A percentile compares a stretch with the other conserved stretches of the same genome.
Conservation (phyloP, 176 grass and related monocot species). For the Ensete ventricosum region DNA sequence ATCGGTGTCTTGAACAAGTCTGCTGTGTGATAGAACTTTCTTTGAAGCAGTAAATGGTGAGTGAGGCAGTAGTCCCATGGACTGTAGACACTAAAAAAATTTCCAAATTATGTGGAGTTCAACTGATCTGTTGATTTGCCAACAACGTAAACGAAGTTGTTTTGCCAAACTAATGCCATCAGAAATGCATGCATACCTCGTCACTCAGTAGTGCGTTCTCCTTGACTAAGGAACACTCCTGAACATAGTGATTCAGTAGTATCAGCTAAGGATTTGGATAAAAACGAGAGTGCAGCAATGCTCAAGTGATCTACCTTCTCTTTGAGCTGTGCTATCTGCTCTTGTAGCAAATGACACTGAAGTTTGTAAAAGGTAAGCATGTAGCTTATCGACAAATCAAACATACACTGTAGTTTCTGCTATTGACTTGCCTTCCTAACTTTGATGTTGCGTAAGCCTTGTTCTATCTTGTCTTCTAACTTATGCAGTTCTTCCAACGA, state of each 20-base stretch:
- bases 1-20: not conserved
- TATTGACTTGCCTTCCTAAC: constrained; percentile 23
- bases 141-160: too few relatives aligned
- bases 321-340: constrained; percentile 11
- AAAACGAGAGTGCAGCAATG: not conserved
- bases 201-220: not conserved
- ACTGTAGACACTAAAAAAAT: not conserved
- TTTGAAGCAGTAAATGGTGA: not conserved
- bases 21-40: not conserved
- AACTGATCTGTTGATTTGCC: too few relatives aligned
- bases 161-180: too few relatives aligned
- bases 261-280: not conserved
- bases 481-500: constrained; percentile 25
- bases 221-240: not conserved
- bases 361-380: not conserved
- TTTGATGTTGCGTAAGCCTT: constrained; percentile 22
- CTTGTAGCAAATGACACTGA: constrained; percentile 4
- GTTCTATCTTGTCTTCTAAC: constrained; percentile 17
- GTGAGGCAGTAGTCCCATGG: not conserved
- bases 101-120: too few relatives aligned
- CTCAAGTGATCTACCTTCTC: constrained; percentile 1
- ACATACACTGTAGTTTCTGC: not conserved
- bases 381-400: not conserved
- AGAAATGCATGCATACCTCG: not conserved
- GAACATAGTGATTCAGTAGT: not conserved